These are phyloP conservation scores for Trametes gibbosa DNA, from an alignment of 768 basidiomycete genomes.

Conservation along the genomic window DNA sequence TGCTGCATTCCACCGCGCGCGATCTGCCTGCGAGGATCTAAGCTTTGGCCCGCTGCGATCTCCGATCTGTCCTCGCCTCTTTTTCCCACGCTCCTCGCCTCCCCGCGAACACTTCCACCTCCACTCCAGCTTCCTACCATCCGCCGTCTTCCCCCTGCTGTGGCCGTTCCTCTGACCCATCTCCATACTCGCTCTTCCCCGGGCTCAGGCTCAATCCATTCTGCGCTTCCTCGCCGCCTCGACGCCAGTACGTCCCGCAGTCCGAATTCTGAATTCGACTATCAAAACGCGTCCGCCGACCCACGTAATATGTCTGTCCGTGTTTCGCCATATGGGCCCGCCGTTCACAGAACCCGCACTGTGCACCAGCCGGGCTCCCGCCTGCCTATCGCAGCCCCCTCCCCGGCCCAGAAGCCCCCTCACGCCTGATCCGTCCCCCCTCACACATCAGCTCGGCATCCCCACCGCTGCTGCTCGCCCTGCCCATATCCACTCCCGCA, in stretches of 20 bases:
- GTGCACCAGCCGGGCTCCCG: not conserved
- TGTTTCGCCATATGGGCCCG: slow-evolving; percentile 12
- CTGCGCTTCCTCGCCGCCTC: too few species aligned
- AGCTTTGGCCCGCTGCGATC: slow-evolving; percentile 12
- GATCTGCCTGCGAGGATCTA: slow-evolving; percentile 16
- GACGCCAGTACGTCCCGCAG: too few species aligned
- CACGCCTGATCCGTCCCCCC: slow-evolving; percentile 14
- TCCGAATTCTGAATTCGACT: too few species aligned
- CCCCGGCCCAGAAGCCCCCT: slow-evolving; percentile 5
- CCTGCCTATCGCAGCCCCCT: not conserved
- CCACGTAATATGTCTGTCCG: slow-evolving; percentile 11
- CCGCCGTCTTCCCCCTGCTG: too few species aligned
- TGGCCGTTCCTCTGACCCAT: too few species aligned
- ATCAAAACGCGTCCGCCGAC: not conserved
- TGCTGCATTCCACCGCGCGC: not conserved
- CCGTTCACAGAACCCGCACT: not conserved
- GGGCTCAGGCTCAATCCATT: too few species aligned
- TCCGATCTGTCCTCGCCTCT: slow-evolving; percentile 21
- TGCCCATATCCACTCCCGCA: too few species aligned
- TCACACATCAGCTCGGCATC: slow-evolving; percentile 11
- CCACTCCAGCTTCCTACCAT: too few species aligned
- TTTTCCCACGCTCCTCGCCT: not conserved
- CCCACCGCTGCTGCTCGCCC: too few species aligned
- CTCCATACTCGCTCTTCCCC: too few species aligned
- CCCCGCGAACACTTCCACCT: not conserved